These are phyloP conservation scores for Magnaporthiopsis poae DNA, from an alignment of 2,329 filamentous ascomycete species.

Conservation along the genomic window DNA sequence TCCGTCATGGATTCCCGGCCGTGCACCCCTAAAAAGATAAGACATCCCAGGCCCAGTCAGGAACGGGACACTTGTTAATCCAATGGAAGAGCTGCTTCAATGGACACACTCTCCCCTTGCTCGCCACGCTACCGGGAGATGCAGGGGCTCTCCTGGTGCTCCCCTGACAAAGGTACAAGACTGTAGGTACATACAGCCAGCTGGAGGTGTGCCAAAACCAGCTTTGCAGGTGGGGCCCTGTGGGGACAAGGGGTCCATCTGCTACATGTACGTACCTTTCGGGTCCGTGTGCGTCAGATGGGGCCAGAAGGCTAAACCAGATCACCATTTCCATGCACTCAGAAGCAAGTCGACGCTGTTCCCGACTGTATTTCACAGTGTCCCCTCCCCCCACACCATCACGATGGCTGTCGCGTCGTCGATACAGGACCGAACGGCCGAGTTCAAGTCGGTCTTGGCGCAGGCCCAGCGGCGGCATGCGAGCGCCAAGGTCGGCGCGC, in stretches of 20 bases:
- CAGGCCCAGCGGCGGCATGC: slow-evolving; percentile 75
- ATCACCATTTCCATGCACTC: neutral
- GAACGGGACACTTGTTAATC: neutral
- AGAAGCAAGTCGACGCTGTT: neutral
- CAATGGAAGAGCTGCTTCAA: neutral
- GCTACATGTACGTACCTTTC: neutral
- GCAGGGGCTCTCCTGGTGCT: neutral
- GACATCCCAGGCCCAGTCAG: neutral
- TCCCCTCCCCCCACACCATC: slow-evolving; percentile 5
- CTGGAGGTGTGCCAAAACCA: neutral
- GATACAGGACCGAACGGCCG: slow-evolving; percentile 91
- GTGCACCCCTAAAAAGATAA: neutral
- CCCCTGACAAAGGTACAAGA: neutral
- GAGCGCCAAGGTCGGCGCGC: slow-evolving; percentile 64
- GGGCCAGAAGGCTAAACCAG: neutral
- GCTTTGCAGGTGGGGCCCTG: too few relatives aligned
- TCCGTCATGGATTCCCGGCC: neutral
- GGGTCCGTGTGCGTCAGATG: neutral
- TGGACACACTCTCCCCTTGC: too few relatives aligned
- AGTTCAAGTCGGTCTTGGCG: slow-evolving; percentile 84
- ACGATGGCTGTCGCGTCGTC: slow-evolving; percentile 61
- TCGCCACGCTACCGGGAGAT: neutral
- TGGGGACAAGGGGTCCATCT: neutral
- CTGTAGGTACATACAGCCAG: too few relatives aligned
- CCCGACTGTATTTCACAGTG: neutral